Evolutionary conservation across 2,329 filamentous ascomycete species (phyloP), one percentile per base, ranked within the genome.

Genomic region (Botrytis fabae): DNA sequence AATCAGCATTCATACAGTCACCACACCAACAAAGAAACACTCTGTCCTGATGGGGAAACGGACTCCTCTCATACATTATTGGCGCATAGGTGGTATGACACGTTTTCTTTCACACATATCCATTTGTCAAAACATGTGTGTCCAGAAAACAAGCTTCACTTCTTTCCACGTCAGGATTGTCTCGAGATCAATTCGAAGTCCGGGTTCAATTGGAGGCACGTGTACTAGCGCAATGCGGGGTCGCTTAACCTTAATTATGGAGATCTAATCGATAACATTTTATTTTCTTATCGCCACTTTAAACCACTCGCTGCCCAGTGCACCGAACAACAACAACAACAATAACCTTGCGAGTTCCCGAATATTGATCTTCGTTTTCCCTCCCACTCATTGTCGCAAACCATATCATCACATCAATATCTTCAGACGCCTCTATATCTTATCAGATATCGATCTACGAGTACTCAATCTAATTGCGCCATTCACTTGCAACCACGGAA

Each of bases 251-350:
- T 44, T 70, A 38, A 7, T 64, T 63, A 28, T 60, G 38, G 35
- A 32, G 48, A 59, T 25, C 18, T 18, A 42, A 35, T 20, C 38
- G 38, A 66, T 46, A 44, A 44, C n/a, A 72, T 20, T 38, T 40
- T 16, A 48, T 44, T 68, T 68, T n/a, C 61, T 72, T 72, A 72
- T 66, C 70, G 61, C 22, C 40, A 66, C n/a, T 59, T 57, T 35
- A 68, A 28, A 66, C 51, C 46, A 40, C 64, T 66, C 46, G 25
- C 64, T 66, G 64, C 64, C 46, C 51, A 57, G 51, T 57, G 51
- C 51, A 57, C 51, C 51, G 14, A 57, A 57, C 51, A 54, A 54
- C 48, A 51, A 42, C 40, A 40, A 40, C 40, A 32, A 38, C 32
- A 66, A 38, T 38, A 42, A 46, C 35, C 32, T 61, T n/a, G 25